Percentiles rank a stretch among this genome's conserved stretches.
Evolutionary conservation across 495 filamentous ascomycete species (phyloP).

Genomic region (Penicillium ucsense): DNA sequence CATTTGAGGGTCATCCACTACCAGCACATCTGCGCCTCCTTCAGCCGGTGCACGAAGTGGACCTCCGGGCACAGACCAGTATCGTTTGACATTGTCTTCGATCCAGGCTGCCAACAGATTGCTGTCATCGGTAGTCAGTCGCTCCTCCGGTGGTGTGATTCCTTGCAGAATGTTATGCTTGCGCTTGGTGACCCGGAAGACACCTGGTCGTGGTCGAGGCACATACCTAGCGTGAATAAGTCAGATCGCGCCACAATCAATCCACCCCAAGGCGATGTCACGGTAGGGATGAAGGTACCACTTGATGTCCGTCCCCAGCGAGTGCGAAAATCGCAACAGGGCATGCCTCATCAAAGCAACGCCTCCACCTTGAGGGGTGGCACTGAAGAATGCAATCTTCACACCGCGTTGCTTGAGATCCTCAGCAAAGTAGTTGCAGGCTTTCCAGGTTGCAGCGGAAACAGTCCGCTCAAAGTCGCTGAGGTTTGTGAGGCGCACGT

Average conservation of each 20-base stretch:
- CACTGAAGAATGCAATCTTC: conserved; percentile 77
- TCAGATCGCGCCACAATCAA: neutral
- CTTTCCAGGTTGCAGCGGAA: conserved; percentile 52
- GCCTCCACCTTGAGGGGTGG: conserved; percentile 79
- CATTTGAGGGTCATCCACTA: conserved; percentile 88
- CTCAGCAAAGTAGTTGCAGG: conserved; percentile 55
- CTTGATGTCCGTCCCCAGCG: conserved; percentile 56
- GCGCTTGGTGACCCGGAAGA: conserved; percentile 82
- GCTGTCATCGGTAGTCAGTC: conserved; percentile 51
- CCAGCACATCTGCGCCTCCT: conserved; percentile 71
- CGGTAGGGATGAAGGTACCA: conserved; percentile 45
- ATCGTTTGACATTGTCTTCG: conserved; percentile 62
- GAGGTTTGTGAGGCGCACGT: conserved; percentile 48
- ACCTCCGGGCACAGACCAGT: conserved; percentile 63
- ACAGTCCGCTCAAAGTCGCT: conserved; percentile 59
- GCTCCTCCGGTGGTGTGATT: conserved; percentile 53
- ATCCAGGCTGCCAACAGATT: conserved; percentile 61
- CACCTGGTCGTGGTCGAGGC: conserved; percentile 72
- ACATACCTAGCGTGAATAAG: conserved; percentile 45
- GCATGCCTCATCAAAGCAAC: conserved; percentile 87
- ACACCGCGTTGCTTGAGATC: conserved; percentile 56
- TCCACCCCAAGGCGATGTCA: conserved; percentile 5
- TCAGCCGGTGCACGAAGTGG: conserved; percentile 56
- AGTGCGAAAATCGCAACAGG: conserved; percentile 60
- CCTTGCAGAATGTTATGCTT: conserved; percentile 92